Evolutionary conservation across 2,329 filamentous ascomycete species (phyloP).

Genomic region (Daldinia eschscholtzii): DNA sequence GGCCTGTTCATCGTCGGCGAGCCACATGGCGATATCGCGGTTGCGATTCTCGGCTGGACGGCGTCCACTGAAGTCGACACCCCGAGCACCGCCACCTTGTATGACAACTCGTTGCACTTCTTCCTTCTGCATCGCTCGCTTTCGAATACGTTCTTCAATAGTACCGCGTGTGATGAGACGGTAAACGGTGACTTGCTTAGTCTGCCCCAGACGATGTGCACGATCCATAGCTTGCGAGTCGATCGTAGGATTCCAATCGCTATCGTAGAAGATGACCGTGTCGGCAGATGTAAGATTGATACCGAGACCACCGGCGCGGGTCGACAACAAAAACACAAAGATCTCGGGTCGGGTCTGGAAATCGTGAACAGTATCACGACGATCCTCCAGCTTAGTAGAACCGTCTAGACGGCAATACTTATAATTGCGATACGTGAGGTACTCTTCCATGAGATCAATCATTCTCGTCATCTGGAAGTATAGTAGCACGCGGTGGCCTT

Average conservation of each 20-base stretch:
- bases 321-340: conserved; percentile 96
- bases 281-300: conserved; percentile 98
- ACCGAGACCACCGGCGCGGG: conserved; percentile 94
- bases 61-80: conserved; percentile 96
- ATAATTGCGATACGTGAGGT: conserved; percentile 98
- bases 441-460: conserved; percentile 99
- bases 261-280: conserved; percentile 99
- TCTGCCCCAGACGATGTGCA: conserved; percentile 96
- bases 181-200: conserved; percentile 95
- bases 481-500: conserved; percentile 90
- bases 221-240: conserved; percentile 99
- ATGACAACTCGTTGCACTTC: conserved; percentile 98
- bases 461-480: conserved; percentile 99
- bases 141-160: conserved; percentile 97
- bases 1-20: conserved; percentile 96
- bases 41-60: conserved; percentile 89
- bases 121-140: conserved; percentile 96
- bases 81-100: conserved; percentile 84
- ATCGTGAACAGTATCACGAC: conserved; percentile 94
- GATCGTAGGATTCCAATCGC: conserved; percentile 99
- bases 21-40: conserved; percentile 98
- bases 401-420: conserved; percentile 97
- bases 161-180: conserved; percentile 96
- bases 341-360: conserved; percentile 96
- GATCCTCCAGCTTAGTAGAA: conserved; percentile 96